Percentiles rank a stretch among this genome's conserved stretches.
phyloP scores from a whole-genome alignment of 2,329 filamentous ascomycete genomes.

The Stenocarpella maydis region DNA sequence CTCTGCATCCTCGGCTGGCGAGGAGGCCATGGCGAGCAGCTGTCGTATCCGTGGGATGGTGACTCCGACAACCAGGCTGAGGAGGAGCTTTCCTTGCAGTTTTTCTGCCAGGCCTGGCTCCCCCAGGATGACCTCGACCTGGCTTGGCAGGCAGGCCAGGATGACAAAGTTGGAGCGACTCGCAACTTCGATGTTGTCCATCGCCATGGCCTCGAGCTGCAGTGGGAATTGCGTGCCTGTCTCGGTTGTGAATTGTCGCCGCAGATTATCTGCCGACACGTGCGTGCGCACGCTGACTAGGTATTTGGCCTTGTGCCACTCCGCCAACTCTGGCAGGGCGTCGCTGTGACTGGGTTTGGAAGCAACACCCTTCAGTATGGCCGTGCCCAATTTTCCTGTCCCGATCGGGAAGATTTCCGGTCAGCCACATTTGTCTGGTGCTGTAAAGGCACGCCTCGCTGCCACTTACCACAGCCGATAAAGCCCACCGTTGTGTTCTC shows the following conservation, averaged over 20 bases:
- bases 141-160: background rate
- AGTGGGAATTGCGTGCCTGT: fast-evolving
- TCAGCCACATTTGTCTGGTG: background rate
- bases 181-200: background rate
- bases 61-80: background rate
- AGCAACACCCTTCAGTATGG: background rate
- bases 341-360: background rate
- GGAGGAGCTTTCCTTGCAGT: background rate
- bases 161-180: background rate
- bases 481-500: background rate
- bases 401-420: fast-evolving
- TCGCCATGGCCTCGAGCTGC: background rate
- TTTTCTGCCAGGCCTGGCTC: background rate
- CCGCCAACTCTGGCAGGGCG: fast-evolving
- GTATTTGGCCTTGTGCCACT: background rate
- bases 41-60: background rate
- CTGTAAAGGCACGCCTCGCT: fast-evolving
- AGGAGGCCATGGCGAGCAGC: background rate
- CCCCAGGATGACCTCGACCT: background rate
- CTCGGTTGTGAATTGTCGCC: background rate
- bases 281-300: background rate
- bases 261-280: no score
- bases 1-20: no score
- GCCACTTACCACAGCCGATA: background rate
- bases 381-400: background rate